phyloP scores from a whole-genome alignment of 2,329 filamentous ascomycete genomes.

The Aspergillus neoniger region DNA sequence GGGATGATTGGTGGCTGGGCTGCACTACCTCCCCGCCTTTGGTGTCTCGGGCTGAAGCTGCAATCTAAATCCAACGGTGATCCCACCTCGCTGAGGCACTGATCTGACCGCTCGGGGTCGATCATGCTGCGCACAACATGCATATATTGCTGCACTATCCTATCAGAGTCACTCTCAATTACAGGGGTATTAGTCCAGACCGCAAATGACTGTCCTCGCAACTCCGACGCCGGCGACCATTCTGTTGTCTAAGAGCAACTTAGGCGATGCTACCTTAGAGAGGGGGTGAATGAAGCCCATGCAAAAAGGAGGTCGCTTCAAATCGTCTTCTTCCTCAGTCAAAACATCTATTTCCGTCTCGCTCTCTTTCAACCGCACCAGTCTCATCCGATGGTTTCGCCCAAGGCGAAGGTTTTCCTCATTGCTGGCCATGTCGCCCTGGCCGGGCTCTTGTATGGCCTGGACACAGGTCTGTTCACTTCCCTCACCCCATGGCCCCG shows the following conservation, averaged over 20 bases:
- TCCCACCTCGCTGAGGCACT: background rate
- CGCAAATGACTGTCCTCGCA: background rate
- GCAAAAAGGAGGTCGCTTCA: background rate
- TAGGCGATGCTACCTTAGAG: background rate
- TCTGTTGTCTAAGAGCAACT: background rate
- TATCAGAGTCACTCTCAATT: background rate
- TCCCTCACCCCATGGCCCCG: background rate
- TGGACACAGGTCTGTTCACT: constrained; percentile 15
- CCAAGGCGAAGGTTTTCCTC: constrained; percentile 11
- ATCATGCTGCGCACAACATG: background rate
- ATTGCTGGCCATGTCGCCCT: constrained; percentile 19
- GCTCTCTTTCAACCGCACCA: background rate
- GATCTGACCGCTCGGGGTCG: background rate
- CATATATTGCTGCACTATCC: background rate
- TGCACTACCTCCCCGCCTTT: background rate
- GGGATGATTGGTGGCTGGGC: too few species aligned
- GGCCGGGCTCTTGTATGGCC: constrained; percentile 16
- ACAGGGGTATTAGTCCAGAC: background rate
- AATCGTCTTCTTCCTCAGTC: background rate
- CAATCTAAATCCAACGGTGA: background rate
- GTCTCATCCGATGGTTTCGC: constrained; percentile 10
- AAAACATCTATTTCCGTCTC: background rate
- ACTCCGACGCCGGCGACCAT: background rate
- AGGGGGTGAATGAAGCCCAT: background rate
- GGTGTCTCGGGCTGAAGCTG: background rate